Base-by-base conservation (phyloP, 129 eudicot genomes). In the Kitagawia praeruptora region DNA sequence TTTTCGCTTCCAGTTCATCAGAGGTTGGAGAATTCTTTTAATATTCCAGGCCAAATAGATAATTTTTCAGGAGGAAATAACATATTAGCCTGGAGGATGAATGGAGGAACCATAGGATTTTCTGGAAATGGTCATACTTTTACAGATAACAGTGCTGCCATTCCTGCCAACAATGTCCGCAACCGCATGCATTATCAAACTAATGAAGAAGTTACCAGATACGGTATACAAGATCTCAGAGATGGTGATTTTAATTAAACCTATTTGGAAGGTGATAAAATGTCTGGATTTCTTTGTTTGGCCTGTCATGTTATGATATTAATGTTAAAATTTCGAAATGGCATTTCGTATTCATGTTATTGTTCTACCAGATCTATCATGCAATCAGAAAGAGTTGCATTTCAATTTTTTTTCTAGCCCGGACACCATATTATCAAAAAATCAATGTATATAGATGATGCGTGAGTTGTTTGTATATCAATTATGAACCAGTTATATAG, bases 31-130 rank as follows among this genome's bases (percentile, higher is more conserved):
- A 82, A 80, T 71, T 7, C 76, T 82, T 89, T 78, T 11, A 89
- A 84, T 38, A 71, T 81, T 37, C 80, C 84, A 4, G 77, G 74
- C 18, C 88, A 75, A 16, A 23, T 81, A 49, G 89, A 86, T 70
- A 85, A 81, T 41, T 67, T 79, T 10, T 61, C 83, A 1, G 81
- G 81, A 25, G 91, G 79, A 47, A 78, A 79, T 63, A 53, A 79
- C 77, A 54, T 78, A 13, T 58, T 72, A 7, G 82, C 87, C 66
- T 13, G 81, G 83, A 77, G 84, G 84, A 82, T 82, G 74, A 83
- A 85, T 38, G 89, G 84, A 80, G 90, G 82, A 41, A 78, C 80
- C 48, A 75, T 75, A 63, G 73, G 85, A 82, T 83, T 85, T 77
- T 61, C 87, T 40, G 82, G 78, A 11, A 81, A 83, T 21, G 87